Percentiles rank a stretch among this genome's conserved stretches.
These are phyloP conservation scores for Metschnikowia orientalis DNA, from an alignment of 805 yeast species.

Conservation along the genomic window DNA sequence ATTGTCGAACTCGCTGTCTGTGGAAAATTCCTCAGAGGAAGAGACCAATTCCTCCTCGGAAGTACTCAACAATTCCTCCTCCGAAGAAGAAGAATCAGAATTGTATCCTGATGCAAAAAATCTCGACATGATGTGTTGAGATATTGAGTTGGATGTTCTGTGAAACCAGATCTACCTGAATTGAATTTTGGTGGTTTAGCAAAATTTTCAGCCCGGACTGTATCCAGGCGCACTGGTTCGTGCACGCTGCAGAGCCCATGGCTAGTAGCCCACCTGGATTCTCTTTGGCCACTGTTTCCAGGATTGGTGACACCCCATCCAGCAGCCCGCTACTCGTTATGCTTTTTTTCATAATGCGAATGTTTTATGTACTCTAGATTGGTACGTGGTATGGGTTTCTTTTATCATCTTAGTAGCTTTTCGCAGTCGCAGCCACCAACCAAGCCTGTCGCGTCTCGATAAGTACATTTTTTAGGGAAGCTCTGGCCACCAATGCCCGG, in stretches of 20 bases:
- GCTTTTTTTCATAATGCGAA: no score
- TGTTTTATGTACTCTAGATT: no score
- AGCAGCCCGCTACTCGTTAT: no score
- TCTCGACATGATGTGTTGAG: constrained; percentile 64
- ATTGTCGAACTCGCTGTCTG: constrained; percentile 51
- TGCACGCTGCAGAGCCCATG: constrained; percentile 6
- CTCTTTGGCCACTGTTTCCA: no score
- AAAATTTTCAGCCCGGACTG: constrained; percentile 13
- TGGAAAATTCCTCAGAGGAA: constrained; percentile 39
- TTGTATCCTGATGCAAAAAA: constrained; percentile 71
- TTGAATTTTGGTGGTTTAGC: constrained; percentile 5
- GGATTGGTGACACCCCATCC: no score
- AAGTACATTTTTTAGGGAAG: no score
- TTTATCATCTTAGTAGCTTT: no score
- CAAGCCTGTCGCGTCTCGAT: no score
- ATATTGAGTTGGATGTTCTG: constrained; percentile 5
- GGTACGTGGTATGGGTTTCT: no score
- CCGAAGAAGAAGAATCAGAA: constrained; percentile 51
- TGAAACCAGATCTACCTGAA: no score
- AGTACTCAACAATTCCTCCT: constrained; percentile 48
- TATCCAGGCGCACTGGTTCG: constrained; percentile 11
- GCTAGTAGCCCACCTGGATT: no score
- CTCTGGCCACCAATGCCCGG: not conserved
- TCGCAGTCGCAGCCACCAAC: no score
- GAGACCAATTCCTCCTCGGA: constrained; percentile 61